These are phyloP conservation scores for Boletus rufocinnamomeus DNA, from an alignment of 768 basidiomycete species.

Conservation along the genomic window DNA sequence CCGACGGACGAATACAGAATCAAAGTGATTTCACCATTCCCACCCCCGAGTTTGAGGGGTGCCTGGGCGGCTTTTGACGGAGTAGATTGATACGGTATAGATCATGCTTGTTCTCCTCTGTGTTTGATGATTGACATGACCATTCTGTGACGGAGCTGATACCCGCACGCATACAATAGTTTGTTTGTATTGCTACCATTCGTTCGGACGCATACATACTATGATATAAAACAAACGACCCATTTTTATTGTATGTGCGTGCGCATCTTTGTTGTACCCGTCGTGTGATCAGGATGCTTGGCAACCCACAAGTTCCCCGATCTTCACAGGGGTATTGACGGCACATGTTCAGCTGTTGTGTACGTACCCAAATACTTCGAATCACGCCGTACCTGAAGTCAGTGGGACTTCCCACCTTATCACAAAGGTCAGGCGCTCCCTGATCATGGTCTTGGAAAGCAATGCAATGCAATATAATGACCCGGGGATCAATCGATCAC, in stretches of 20 bases:
- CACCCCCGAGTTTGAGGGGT: conserved; percentile 39
- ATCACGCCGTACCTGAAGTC: too few relatives aligned
- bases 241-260: not conserved
- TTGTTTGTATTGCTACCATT: conserved; percentile 26
- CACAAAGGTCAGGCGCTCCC: too few relatives aligned
- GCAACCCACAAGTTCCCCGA: not conserved
- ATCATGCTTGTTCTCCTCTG: conserved; percentile 5
- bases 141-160: conserved; percentile 26
- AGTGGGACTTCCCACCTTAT: too few relatives aligned
- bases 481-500: not conserved
- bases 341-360: not conserved
- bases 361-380: too few relatives aligned
- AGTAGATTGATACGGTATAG: conserved; percentile 12
- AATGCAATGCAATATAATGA: too few relatives aligned
- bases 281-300: not conserved
- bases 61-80: conserved; percentile 46
- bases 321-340: conserved; percentile 3
- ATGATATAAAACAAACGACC: conserved; percentile 3
- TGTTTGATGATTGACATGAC: conserved; percentile 8
- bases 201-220: conserved; percentile 16
- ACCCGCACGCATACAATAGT: conserved; percentile 25
- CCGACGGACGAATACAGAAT: conserved; percentile 20
- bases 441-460: too few relatives aligned
- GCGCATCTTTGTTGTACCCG: not conserved
- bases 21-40: conserved; percentile 25